Base-by-base conservation (phyloP, 1,139 yeast genomes). In the Magnusiomyces paraingens region DNA sequence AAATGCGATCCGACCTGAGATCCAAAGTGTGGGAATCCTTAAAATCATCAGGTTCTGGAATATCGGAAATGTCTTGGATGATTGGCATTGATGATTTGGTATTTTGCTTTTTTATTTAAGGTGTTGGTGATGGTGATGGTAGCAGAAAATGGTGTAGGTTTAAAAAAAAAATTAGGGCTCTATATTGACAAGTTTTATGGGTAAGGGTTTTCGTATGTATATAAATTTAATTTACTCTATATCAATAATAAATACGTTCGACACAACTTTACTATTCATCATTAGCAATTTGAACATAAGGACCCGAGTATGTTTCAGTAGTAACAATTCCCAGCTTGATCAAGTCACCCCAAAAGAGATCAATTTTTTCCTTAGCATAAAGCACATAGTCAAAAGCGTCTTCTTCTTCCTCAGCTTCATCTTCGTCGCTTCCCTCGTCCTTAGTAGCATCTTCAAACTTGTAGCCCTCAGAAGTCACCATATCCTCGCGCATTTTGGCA, bases 331-430 rank as follows among this genome's bases (percentile, higher is more conserved):
- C 88, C 50, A 86, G 74, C 52, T 79, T 78, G 41, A 85, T 70
- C 64, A 87, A 66, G 67, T 93, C 98, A 17, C 89, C 90, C 74
- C 91, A 75, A 52, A 85, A 79, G 32, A 89, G 70, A 14, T 81
- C 81, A 8, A 85, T 76, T 69, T 91, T 91, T 61, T 91, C 90
- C 52, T 79, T 77, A 4, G 95, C 74, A 68, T 90, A 93, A 55
- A 78, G 77, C 59, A 87, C 67, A 67, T 90, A 88, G 66, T 90
- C 91, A 66, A 93, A 93, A 50, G 81, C 80, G 62, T 87, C 96
- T 62, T 83, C 79, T n/a, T 67, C 73, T 11, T 68, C 76, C 21
- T 68, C 75, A 21, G 71, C 78, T 4, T 56, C 66, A 17, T 62
- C 66, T 8, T 53, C 52, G 29, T 51, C 22, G 18, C 52, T 47